phyloP scores from a whole-genome alignment of 495 filamentous ascomycete species.

The Penicillium mononematosum region DNA sequence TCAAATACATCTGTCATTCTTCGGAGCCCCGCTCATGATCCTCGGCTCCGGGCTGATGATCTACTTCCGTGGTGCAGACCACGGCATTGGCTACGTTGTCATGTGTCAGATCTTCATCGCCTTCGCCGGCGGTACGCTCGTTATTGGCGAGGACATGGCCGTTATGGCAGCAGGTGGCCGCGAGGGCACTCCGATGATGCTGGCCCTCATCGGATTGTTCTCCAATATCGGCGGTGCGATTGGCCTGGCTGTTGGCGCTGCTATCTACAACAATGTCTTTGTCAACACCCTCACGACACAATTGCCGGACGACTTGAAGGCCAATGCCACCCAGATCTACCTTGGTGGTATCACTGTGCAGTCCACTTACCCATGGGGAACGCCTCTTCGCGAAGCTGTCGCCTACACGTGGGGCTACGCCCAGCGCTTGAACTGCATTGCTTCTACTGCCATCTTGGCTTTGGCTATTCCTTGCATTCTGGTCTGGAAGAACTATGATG shows the following conservation, averaged over 20 bases:
- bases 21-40: slow-evolving; percentile 63
- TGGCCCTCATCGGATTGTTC: slow-evolving; percentile 67
- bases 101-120: slow-evolving; percentile 82
- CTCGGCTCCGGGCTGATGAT: slow-evolving; percentile 67
- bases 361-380: slow-evolving; percentile 52
- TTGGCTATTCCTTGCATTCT: slow-evolving; percentile 39
- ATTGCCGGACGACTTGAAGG: slow-evolving; percentile 45
- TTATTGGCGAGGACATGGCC: slow-evolving; percentile 71
- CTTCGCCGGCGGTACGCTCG: slow-evolving; percentile 61
- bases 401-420: slow-evolving; percentile 58
- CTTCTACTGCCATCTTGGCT: slow-evolving; percentile 41
- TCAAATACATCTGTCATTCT: slow-evolving; percentile 57
- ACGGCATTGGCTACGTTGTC: slow-evolving; percentile 64
- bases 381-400: slow-evolving; percentile 54
- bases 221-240: slow-evolving; percentile 67
- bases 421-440: slow-evolving; percentile 57
- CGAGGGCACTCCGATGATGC: slow-evolving; percentile 66
- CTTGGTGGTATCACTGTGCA: slow-evolving; percentile 49
- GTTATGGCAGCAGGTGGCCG: slow-evolving; percentile 65
- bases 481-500: slow-evolving; percentile 47
- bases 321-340: slow-evolving; percentile 48
- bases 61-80: slow-evolving; percentile 62
- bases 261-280: slow-evolving; percentile 70
- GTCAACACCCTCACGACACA: slow-evolving; percentile 46
- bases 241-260: slow-evolving; percentile 60